Evolutionary conservation across 208 protist species (phyloP).

Genomic region (Trypanosoma grayi): DNA sequence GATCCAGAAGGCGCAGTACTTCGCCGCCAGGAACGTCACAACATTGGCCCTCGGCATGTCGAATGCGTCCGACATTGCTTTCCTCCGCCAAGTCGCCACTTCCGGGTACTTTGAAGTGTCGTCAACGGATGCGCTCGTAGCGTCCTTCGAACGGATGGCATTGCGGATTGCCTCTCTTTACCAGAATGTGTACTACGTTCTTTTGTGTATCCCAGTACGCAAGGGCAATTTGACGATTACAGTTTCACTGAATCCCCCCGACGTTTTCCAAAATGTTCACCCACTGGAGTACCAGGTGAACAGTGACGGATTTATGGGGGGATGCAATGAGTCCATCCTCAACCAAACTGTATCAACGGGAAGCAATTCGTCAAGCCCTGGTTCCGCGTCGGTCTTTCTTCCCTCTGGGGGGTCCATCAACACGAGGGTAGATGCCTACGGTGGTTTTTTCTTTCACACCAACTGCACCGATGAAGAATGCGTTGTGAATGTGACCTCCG

Average conservation of each 20-base stretch:
- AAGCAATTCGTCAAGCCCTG: neutral
- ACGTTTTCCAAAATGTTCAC: neutral
- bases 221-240: constrained; percentile 7
- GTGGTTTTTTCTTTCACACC: constrained; percentile 5
- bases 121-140: neutral
- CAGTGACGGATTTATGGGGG: constrained; percentile 13
- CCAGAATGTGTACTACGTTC: constrained; percentile 13
- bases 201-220: constrained; percentile 12
- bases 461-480: constrained; percentile 7
- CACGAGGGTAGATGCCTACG: neutral
- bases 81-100: constrained; percentile 1
- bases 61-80: neutral
- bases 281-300: constrained; percentile 3
- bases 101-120: neutral
- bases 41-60: constrained; percentile 3
- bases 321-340: constrained; percentile 10
- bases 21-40: constrained; percentile 7
- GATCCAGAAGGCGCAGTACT: constrained; percentile 6
- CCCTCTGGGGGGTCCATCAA: neutral
- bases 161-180: constrained; percentile 2
- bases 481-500: neutral
- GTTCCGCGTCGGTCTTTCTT: neutral
- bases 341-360: constrained; percentile 1
- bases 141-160: constrained; percentile 3
- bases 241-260: neutral